Base-by-base conservation (phyloP, 2,329 filamentous ascomycete genomes). In the Xylaria sp. region DNA sequence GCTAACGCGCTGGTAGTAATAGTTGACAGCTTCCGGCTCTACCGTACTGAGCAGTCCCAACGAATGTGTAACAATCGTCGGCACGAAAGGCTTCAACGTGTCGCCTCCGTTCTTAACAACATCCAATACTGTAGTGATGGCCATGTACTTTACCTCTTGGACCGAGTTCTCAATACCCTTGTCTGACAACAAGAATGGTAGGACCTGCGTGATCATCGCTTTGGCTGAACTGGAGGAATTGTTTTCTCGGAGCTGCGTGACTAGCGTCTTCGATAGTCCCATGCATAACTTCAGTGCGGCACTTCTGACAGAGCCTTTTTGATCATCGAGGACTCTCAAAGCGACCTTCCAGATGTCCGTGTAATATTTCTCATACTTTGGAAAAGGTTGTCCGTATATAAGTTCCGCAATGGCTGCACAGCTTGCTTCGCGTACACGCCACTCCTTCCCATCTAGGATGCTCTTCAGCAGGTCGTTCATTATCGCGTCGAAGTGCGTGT, bases 301-400 rank as follows among this genome's bases (percentile, higher is more conserved):
- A 34, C 83, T 80, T 47, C 94, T 84, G 4, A 99, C 94, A 1
- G 89, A 92, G 7, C 88, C 89, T 70, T 99, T 99, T 71, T 97
- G 95, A 70, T 99, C 94, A 70, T 99, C 94, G 5, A 97, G 78
- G 0, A 99, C 92, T 66, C 91, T 95, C 71, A 97, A 89, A 0
- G 91, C 89, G 22, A 89, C 85, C 9, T 83, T 84, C 88, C 94
- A 97, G 44, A 97, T 91, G 18, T 91, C 84, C 49, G 87, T 83
- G 46, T 97, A 88, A 67, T 94, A 92, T 53, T 85, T 85, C 63
- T 93, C 90, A 65, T 97, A 97, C 72, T 88, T 85, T 24, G 80
- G 76, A 56, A 90, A 87, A 2, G 87, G 84, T 22, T 90, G 83
- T 0, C 92, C 92, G 62, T 94, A 90, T 7, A 97, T 83, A 1